Evolutionary conservation across 257 asterid genomes (phyloP), one percentile per base, ranked within the genome.

Genomic region (Solanum etuberosum): DNA sequence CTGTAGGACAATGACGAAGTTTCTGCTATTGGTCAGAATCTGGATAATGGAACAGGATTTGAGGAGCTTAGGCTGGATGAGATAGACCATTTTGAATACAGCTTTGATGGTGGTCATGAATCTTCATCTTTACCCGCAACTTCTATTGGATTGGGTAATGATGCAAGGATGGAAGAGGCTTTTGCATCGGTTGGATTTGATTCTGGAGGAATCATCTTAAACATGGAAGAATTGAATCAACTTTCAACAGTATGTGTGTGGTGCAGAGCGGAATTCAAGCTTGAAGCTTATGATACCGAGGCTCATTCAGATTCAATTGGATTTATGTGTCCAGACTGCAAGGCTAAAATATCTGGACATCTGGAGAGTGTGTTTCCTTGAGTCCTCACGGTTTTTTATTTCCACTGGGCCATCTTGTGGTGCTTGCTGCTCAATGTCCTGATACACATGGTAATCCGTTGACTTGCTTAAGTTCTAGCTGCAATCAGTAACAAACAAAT

Each of bases 311-410:
- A 95, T 90, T 95, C 99, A 70, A 96, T 97, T 88, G 99, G 99
- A 46, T 97, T 94, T 81, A 97, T 97, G 99, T 97, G 99, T 87
- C 98, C 98, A 74, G 92, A 95, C 18, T 97, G 99, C 97, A 97
- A 97, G 94, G 91, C 93, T 87, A 94, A 93, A 85, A 94, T 97
- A 83, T 96, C 98, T 15, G 99, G 98, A 86, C 98, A 96, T 90
- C 92, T 95, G 35, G 89, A 91, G 87, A 92, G 90, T 70, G 93
- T 88, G 92, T 94, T 86, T 93, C 95, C 40, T 65, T 95, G 92
- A 92, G 92, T 89, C 88, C 91, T 85, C 90, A 89, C 73, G 91
- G 88, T 87, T 91, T 91, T 90, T 94, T 93, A 93, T 86, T 65
- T 82, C 77, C 15, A 37, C 71, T 27, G 67, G 85, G 61, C 23